Evolutionary conservation across 495 filamentous ascomycete genomes (phyloP).

Genomic region (Penicillium canescens): DNA sequence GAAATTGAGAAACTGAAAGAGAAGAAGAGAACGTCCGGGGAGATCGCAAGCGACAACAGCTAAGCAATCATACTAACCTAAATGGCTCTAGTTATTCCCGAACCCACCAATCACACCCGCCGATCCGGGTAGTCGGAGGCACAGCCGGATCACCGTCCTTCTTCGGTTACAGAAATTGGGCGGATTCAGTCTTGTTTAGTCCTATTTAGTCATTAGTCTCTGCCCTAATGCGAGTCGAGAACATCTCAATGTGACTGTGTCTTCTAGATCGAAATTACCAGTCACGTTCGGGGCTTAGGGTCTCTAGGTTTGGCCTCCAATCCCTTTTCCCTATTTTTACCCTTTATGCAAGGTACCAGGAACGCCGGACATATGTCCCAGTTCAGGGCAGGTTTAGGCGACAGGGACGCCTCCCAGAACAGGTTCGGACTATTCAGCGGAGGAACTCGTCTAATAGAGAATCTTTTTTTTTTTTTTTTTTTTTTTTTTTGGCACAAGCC

Average conservation of each 20-base stretch:
- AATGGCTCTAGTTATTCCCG: neutral
- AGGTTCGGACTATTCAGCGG: neutral
- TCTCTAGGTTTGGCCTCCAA: constrained; percentile 1
- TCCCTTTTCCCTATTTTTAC: neutral
- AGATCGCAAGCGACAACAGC: constrained; percentile 1
- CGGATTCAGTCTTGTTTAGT: neutral
- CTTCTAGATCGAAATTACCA: neutral
- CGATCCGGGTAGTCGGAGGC: neutral
- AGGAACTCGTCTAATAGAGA: neutral
- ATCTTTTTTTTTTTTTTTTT: no score
- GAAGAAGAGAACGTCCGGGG: neutral
- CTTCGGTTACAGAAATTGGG: neutral
- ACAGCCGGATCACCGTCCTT: constrained; percentile 2
- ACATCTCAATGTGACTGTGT: neutral
- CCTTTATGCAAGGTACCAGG: constrained; percentile 2
- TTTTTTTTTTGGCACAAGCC: neutral
- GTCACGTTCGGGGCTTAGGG: neutral
- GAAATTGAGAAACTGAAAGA: neutral
- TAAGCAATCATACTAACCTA: neutral
- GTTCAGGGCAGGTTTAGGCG: neutral
- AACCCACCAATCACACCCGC: neutral
- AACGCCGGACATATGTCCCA: neutral
- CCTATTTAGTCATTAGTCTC: no score
- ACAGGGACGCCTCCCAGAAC: neutral
- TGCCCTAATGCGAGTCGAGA: neutral